Conservation (phyloP, 345 rosid genomes). For the Gossypioides kirkii region DNA sequence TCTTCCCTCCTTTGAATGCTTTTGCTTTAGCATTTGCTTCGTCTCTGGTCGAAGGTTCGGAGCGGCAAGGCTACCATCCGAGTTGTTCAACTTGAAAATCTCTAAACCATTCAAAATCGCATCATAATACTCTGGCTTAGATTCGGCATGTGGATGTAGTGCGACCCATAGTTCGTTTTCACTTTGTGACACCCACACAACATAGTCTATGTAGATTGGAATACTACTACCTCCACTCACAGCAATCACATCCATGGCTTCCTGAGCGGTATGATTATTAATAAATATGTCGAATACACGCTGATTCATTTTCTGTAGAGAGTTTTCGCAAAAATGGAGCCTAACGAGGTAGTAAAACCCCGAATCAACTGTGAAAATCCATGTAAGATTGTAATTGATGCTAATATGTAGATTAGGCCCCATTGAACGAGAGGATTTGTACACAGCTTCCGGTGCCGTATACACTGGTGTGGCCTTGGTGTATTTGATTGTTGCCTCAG, state of each 20-base stretch:
- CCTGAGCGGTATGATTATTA: constrained; percentile 16
- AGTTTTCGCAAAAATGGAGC: constrained; percentile 46
- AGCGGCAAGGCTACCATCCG: constrained; percentile 11
- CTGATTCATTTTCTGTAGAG: not conserved
- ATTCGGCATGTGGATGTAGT: not conserved
- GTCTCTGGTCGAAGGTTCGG: constrained; percentile 23
- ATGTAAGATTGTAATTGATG: constrained; percentile 31
- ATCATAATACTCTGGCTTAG: not conserved
- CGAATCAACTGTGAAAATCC: constrained; percentile 39
- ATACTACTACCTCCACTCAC: constrained; percentile 17
- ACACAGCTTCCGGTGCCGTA: constrained; percentile 30
- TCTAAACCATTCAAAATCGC: constrained; percentile 50
- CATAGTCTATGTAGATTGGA: constrained; percentile 28
- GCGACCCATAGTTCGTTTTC: constrained; percentile 26
- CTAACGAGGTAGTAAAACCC: constrained; percentile 38
- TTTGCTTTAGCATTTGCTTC: not conserved
- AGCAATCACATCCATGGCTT: constrained; percentile 7
- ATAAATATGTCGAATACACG: constrained; percentile 17
- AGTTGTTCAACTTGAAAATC: constrained; percentile 37
- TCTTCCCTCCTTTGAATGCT: not conserved
- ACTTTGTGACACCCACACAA: constrained; percentile 10
- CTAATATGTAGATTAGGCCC: not conserved
- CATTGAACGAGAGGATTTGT: constrained; percentile 33
- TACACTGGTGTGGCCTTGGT: not conserved
- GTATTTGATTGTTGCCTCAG: not conserved